phyloP scores from a whole-genome alignment of 164 flowering plant species.

The Akebia trifoliata region DNA sequence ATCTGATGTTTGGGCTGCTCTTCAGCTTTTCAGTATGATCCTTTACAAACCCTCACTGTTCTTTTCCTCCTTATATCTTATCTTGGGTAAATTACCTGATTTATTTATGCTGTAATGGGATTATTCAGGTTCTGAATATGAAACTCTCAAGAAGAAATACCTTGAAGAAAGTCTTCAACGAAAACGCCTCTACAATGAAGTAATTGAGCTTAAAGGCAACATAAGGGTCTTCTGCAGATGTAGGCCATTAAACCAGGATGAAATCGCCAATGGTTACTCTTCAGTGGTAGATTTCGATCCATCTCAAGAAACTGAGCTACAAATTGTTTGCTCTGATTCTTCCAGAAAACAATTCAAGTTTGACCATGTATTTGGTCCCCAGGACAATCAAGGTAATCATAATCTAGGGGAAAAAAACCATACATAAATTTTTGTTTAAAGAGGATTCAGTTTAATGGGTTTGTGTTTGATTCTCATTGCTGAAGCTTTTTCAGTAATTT shows the following conservation, averaged over 20 bases:
- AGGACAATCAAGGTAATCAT: constrained; percentile 66
- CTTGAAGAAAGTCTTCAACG: constrained; percentile 53
- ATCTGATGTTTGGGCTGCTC: constrained; percentile 33
- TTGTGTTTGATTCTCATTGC: not conserved
- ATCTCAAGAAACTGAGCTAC: constrained; percentile 59
- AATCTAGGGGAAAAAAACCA: not conserved
- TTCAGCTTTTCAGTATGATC: constrained; percentile 49
- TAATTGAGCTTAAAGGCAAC: constrained; percentile 83
- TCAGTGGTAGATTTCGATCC: constrained; percentile 62
- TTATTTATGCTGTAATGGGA: constrained; percentile 3
- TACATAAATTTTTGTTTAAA: not conserved
- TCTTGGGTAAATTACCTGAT: not conserved
- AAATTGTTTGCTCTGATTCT: constrained; percentile 53
- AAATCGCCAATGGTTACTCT: constrained; percentile 42
- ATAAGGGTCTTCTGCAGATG: constrained; percentile 93
- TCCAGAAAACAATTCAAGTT: constrained; percentile 74
- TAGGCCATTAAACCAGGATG: constrained; percentile 63
- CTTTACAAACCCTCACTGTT: not conserved
- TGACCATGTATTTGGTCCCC: constrained; percentile 71
- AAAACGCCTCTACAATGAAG: constrained; percentile 80
- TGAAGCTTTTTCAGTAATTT: not conserved
- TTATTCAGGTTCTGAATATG: constrained; percentile 42
- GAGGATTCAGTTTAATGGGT: not conserved
- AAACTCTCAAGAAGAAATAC: constrained; percentile 50
- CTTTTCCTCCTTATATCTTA: not conserved